Evolutionary conservation across 768 basidiomycete species (phyloP).

Genomic region (Agaricus blazei): DNA sequence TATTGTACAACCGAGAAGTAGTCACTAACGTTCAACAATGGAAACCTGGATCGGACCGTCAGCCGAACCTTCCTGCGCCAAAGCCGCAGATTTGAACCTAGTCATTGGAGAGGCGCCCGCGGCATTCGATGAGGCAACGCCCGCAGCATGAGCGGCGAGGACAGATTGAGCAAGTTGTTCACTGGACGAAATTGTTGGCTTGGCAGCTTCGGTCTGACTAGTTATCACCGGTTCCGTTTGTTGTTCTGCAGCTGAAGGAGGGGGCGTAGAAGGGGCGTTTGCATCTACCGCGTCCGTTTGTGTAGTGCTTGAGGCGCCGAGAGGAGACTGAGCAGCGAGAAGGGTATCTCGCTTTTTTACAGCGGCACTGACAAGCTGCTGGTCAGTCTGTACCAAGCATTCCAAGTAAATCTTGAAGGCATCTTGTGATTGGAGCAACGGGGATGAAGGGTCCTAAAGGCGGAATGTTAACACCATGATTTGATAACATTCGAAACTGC

Average conservation of each 20-base stretch:
- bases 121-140: conserved; percentile 17
- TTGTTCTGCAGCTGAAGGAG: conserved; percentile 12
- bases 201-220: conserved; percentile 8
- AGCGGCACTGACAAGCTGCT: conserved; percentile 51
- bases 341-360: conserved; percentile 67
- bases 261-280: conserved; percentile 11
- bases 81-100: conserved; percentile 23
- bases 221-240: conserved; percentile 12
- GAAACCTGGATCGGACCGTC: conserved; percentile 72
- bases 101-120: conserved; percentile 29
- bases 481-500: background rate
- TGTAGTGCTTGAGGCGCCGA: conserved; percentile 9
- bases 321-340: conserved; percentile 32
- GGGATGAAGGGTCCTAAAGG: conserved; percentile 59
- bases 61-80: conserved; percentile 26
- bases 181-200: conserved; percentile 21
- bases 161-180: conserved; percentile 45
- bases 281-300: background rate
- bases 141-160: conserved; percentile 27
- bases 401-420: conserved; percentile 77
- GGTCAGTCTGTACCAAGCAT: conserved; percentile 55
- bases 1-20: background rate
- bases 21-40: conserved; percentile 69
- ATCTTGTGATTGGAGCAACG: conserved; percentile 61
- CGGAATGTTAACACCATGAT: conserved; percentile 9